Conservation (phyloP, 208 protist genomes). For the Leishmania tarentolae region DNA sequence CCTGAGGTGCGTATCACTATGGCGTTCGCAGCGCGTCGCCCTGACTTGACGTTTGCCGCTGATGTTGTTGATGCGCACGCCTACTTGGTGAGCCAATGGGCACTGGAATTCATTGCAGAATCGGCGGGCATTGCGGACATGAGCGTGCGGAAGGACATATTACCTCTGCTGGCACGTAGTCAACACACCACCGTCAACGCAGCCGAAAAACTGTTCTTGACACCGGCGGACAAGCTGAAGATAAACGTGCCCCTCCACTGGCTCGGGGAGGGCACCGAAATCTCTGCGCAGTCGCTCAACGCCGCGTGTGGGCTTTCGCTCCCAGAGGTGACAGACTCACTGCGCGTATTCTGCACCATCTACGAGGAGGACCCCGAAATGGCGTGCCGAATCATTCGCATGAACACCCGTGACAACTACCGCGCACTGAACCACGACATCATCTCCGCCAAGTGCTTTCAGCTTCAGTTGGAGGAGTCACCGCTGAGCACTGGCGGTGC, state of each 20-base stretch:
- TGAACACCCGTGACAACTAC: conserved; percentile 77
- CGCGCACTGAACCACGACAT: conserved; percentile 69
- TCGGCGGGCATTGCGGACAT: conserved; percentile 40
- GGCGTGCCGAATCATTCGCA: conserved; percentile 50
- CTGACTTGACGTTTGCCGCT: conserved; percentile 66
- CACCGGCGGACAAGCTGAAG: conserved; percentile 60
- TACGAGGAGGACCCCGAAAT: conserved; percentile 60
- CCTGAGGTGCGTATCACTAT: conserved; percentile 60
- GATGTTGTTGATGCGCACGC: conserved; percentile 72
- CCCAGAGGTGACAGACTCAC: conserved; percentile 56
- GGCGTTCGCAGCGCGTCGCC: conserved; percentile 65
- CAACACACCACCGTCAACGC: conserved; percentile 75
- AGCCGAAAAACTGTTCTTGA: conserved; percentile 41
- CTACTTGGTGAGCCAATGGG: conserved; percentile 79
- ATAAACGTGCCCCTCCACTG: conserved; percentile 70
- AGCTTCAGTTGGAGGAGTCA: conserved; percentile 40
- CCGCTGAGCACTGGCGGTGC: not conserved
- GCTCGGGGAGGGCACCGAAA: conserved; percentile 40
- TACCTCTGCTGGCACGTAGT: conserved; percentile 65
- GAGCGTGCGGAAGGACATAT: conserved; percentile 38
- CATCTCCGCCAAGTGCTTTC: conserved; percentile 57
- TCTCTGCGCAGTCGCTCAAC: conserved; percentile 61
- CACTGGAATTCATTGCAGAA: conserved; percentile 69
- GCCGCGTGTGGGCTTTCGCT: conserved; percentile 37
- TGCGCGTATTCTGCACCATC: conserved; percentile 79